Percentiles rank a stretch among this genome's conserved stretches.
These are phyloP conservation scores for Colletotrichum musicola DNA, from an alignment of 2,329 filamentous ascomycete genomes.

Conservation along the genomic window DNA sequence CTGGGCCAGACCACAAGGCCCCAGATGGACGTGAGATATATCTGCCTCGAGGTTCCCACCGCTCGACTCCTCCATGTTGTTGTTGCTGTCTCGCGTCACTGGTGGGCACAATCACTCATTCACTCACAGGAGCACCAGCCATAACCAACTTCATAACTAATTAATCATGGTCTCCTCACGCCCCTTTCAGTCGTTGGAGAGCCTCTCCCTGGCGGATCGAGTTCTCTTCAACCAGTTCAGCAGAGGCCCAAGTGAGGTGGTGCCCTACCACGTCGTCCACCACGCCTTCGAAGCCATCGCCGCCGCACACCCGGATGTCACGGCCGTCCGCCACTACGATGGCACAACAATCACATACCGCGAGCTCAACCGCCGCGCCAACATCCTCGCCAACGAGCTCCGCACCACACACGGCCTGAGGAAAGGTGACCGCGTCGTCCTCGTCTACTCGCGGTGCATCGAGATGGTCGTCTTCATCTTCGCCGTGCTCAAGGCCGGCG, in stretches of 20 bases:
- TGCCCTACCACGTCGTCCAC: constrained; percentile 39
- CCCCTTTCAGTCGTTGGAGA: constrained; percentile 38
- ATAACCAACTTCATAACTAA: neutral
- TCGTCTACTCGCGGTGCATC: constrained; percentile 66
- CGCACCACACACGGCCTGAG: constrained; percentile 51
- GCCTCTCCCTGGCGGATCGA: constrained; percentile 34
- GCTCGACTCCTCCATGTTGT: neutral
- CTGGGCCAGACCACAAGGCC: neutral
- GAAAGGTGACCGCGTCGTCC: constrained; percentile 62
- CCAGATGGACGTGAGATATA: constrained; percentile 25
- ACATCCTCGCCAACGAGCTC: constrained; percentile 57
- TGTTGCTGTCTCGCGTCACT: constrained; percentile 20
- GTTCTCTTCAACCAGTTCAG: constrained; percentile 39
- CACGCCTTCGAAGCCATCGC: constrained; percentile 44
- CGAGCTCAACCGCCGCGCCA: constrained; percentile 57
- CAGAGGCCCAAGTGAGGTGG: constrained; percentile 22
- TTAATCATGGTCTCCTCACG: constrained; percentile 28
- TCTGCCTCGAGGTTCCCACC: constrained; percentile 28
- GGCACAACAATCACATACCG: constrained; percentile 56
- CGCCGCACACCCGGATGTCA: constrained; percentile 49
- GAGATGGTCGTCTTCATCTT: constrained; percentile 70
- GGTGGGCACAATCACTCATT: constrained; percentile 20
- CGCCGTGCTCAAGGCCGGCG: constrained; percentile 67
- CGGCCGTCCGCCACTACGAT: constrained; percentile 54
- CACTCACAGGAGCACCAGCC: constrained; percentile 1